Evolutionary conservation across 1,284 basidiomycete species (phyloP).

Genomic region (Fomes fomentarius): DNA sequence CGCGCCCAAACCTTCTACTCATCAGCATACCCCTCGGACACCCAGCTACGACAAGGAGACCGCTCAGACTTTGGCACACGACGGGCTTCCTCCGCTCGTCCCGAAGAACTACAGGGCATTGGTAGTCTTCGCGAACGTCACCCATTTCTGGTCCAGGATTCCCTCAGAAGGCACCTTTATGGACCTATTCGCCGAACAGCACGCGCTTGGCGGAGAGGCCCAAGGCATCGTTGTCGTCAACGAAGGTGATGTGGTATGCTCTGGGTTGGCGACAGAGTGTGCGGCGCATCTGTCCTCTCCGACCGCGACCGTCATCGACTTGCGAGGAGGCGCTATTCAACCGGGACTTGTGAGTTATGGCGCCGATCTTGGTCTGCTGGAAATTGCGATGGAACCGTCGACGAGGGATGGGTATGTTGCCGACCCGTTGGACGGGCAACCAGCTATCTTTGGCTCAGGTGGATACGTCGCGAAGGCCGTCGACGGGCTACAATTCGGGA

Average conservation of each 20-base stretch:
- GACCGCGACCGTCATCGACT: slow-evolving; percentile 30
- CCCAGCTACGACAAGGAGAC: slow-evolving; percentile 70
- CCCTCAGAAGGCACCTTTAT: slow-evolving; percentile 14
- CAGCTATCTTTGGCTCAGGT: slow-evolving; percentile 52
- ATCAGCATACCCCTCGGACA: slow-evolving; percentile 55
- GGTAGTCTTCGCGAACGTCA: slow-evolving; percentile 64
- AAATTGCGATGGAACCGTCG: slow-evolving; percentile 44
- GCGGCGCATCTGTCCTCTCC: slow-evolving; percentile 33
- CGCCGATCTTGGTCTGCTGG: slow-evolving; percentile 38
- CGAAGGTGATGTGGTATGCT: slow-evolving; percentile 48
- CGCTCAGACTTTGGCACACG: slow-evolving; percentile 53
- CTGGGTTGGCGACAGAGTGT: slow-evolving; percentile 33
- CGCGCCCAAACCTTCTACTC: slow-evolving; percentile 48
- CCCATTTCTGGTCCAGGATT: slow-evolving; percentile 40
- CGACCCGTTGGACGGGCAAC: slow-evolving; percentile 54
- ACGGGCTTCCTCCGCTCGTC: slow-evolving; percentile 66
- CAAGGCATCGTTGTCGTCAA: slow-evolving; percentile 39
- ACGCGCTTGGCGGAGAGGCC: not conserved
- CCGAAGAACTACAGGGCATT: slow-evolving; percentile 38
- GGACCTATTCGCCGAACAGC: slow-evolving; percentile 17
- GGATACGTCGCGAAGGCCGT: slow-evolving; percentile 63
- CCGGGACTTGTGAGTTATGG: slow-evolving; percentile 41
- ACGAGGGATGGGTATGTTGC: slow-evolving; percentile 50
- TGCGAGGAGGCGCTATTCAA: slow-evolving; percentile 48
- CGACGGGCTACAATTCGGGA: slow-evolving; percentile 77